Base-by-base conservation (phyloP, 108 stramenopile genomes). In the Cyclotella distinguenda region DNA sequence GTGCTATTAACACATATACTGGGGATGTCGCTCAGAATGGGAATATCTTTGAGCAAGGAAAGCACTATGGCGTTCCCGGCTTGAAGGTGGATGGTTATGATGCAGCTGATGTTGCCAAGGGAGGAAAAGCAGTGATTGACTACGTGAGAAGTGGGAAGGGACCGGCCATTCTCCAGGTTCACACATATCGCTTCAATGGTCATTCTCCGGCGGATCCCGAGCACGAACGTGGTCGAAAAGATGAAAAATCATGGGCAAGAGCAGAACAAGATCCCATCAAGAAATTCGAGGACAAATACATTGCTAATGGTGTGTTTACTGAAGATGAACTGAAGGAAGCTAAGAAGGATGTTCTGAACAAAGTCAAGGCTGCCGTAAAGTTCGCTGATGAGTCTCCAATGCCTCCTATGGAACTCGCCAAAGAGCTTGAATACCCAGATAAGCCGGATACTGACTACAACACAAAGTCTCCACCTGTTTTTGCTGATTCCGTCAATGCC, bases 201-300 rank as follows among this genome's bases (percentile, higher is more conserved):
- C 97, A 98, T 77, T 96, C 95, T 21, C 97, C 97, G 22, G 97
- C 97, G 15, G 97, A 98, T 65, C 97, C 97, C 28, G 97, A 98
- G 75, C 97, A 98, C 70, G 97, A 98, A 78, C 86, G 97, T 53
- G 97, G 97, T 12, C 93, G 97, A 52, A 98, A 98, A 85, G 95
- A 97, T 28, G 97, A 98, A 75, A 98, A 98, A 91, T 84, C 86
- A 13, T 98, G 97, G 97, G 97, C 97, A 12, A 79, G 96, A 26
- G 79, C 84, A 15, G 88, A 88, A 53, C 95, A 95, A 68, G 97
- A 98, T 64, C 97, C 97, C 27, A 86, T 98, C 74, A 88, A 91
- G 85, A 86, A 85, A 59, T 98, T 96, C 62, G 97, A 98, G 83
- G 80, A 84, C 46, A 80, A 81, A 45, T 89, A 89, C 69, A 86